These are phyloP conservation scores for Fusarium armeniacum DNA, from an alignment of 2,329 filamentous ascomycete species.

Conservation along the genomic window DNA sequence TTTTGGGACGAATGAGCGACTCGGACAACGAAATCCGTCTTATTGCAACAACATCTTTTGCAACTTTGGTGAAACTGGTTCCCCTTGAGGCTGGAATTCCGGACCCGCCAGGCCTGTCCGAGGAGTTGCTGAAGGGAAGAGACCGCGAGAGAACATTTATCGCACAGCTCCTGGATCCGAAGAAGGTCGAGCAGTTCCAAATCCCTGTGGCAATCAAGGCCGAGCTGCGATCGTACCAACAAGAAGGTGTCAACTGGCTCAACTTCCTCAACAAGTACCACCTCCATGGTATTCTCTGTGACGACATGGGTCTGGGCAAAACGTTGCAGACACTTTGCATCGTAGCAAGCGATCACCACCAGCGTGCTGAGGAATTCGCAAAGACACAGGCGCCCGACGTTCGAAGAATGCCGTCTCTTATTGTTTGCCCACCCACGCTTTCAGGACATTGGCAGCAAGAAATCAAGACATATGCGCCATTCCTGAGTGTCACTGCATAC, in stretches of 20 bases:
- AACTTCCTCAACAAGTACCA: conserved; percentile 98
- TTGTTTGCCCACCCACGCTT: conserved; percentile 94
- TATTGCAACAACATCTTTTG: conserved; percentile 96
- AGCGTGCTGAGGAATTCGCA: conserved; percentile 89
- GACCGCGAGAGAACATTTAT: conserved; percentile 98
- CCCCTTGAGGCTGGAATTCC: conserved; percentile 97
- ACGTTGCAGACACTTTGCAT: conserved; percentile 98
- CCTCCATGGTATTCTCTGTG: conserved; percentile 96
- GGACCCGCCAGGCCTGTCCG: conserved; percentile 91
- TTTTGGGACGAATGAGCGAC: conserved; percentile 97
- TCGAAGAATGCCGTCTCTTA: conserved; percentile 86
- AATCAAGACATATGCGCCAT: conserved; percentile 94
- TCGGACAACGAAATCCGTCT: conserved; percentile 95
- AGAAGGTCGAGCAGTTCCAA: conserved; percentile 94
- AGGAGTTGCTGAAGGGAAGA: conserved; percentile 88
- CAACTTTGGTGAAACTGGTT: conserved; percentile 95
- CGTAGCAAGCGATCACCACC: conserved; percentile 95
- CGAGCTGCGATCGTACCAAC: conserved; percentile 94
- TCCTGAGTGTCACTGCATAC: conserved; percentile 89
- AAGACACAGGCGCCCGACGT: conserved; percentile 84
- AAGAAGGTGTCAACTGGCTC: conserved; percentile 99
- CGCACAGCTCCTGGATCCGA: conserved; percentile 92
- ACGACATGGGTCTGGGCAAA: conserved; percentile 99
- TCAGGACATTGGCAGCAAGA: conserved; percentile 99
- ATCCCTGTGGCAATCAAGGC: conserved; percentile 98